A percentile compares a stretch with the other conserved stretches of the same genome.
These are phyloP conservation scores for Raddia distichophylla DNA, from an alignment of 176 grass and related monocot genomes.

Conservation along the genomic window DNA sequence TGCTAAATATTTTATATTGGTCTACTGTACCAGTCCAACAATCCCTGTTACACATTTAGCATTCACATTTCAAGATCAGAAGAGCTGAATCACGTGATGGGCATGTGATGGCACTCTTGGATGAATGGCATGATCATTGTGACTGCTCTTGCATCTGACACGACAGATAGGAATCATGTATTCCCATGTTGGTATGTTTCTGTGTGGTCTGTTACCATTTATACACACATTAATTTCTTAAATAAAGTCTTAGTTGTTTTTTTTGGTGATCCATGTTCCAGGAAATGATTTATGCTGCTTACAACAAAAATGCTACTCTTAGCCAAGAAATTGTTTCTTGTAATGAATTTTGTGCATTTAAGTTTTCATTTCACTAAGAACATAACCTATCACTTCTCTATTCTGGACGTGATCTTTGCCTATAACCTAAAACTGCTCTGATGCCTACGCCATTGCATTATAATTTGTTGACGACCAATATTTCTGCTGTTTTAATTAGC, in stretches of 20 bases:
- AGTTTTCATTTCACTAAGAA: slow-evolving; percentile 30
- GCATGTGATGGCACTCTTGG: slow-evolving; percentile 44
- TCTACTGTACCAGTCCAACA: slow-evolving; percentile 8
- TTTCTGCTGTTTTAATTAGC: background rate
- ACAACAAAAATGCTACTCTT: background rate
- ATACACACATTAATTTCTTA: slow-evolving; percentile 8
- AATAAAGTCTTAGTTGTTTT: background rate
- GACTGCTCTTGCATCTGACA: slow-evolving; percentile 43
- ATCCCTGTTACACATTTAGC: slow-evolving; percentile 37
- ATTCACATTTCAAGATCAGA: slow-evolving; percentile 35
- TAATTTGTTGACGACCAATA: background rate
- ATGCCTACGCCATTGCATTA: slow-evolving; percentile 11
- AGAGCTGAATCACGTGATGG: slow-evolving; percentile 48
- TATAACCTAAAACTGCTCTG: background rate
- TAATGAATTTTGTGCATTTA: background rate
- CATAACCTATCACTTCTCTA: background rate
- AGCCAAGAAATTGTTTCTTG: slow-evolving; percentile 15
- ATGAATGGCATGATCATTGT: slow-evolving; percentile 35
- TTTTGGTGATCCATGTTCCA: background rate
- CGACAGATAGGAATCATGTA: slow-evolving; percentile 39
- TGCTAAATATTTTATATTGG: slow-evolving; percentile 27
- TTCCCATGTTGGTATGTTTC: slow-evolving; percentile 48
- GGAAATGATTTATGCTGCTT: slow-evolving; percentile 8
- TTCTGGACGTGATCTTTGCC: slow-evolving; percentile 20
- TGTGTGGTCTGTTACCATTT: slow-evolving; percentile 32